Evolutionary conservation across 768 basidiomycete species (phyloP).

Genomic region (Leucocoprinus birnbaumii): DNA sequence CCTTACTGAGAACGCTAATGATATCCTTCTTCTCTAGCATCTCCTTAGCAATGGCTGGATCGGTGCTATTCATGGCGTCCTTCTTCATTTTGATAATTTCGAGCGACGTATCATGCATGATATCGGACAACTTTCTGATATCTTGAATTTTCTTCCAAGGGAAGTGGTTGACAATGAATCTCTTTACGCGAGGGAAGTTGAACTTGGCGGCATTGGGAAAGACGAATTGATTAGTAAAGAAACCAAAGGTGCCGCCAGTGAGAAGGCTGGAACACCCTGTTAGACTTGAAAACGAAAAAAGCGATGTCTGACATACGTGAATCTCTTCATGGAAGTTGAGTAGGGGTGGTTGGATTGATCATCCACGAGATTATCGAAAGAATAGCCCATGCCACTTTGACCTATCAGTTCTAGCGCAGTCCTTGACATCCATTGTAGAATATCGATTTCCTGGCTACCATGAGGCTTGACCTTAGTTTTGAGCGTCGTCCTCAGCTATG

Average conservation of each 20-base stretch:
- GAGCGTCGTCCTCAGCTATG: constrained; percentile 24
- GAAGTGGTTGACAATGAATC: constrained; percentile 28
- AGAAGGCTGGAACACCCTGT: background rate
- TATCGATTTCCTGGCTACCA: constrained; percentile 18
- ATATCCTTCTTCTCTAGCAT: constrained; percentile 42
- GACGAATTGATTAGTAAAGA: constrained; percentile 9
- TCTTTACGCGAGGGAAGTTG: constrained; percentile 6
- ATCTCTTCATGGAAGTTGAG: constrained; percentile 24
- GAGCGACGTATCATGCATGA: constrained; percentile 31
- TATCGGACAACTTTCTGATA: constrained; percentile 28
- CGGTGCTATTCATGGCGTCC: constrained; percentile 28
- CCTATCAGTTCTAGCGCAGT: constrained; percentile 28
- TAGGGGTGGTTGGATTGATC: constrained; percentile 28
- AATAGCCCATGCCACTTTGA: constrained; percentile 27
- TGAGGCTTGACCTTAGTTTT: constrained; percentile 21
- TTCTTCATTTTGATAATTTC: constrained; percentile 37
- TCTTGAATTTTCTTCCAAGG: constrained; percentile 27
- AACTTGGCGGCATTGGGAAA: constrained; percentile 3
- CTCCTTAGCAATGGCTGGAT: constrained; percentile 27
- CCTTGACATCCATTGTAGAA: constrained; percentile 23
- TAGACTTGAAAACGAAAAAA: background rate
- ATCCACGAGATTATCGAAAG: constrained; percentile 26
- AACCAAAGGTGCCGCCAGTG: constrained; percentile 1
- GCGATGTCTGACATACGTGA: constrained; percentile 23
- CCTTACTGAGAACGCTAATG: constrained; percentile 42